These are phyloP conservation scores for Penicillium sp. DNA, from an alignment of 2,329 filamentous ascomycete species.

Conservation along the genomic window DNA sequence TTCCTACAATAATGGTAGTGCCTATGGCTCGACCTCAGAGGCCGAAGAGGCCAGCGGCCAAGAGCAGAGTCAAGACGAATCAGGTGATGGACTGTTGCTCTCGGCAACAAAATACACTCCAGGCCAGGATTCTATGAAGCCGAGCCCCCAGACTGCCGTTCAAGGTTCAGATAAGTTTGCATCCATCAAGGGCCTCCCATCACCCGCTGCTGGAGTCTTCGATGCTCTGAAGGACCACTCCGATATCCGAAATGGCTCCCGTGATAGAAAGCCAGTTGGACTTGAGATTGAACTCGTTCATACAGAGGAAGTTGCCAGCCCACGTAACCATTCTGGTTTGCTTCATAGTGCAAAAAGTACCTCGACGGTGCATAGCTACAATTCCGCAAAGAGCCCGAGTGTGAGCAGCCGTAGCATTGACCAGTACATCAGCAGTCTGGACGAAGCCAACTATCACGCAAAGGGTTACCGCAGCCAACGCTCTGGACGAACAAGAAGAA, in stretches of 20 bases:
- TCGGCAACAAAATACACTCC: constrained; percentile 50
- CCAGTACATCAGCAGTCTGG: constrained; percentile 83
- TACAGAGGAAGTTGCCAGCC: constrained; percentile 52
- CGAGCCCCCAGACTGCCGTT: constrained; percentile 62
- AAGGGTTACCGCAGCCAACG: constrained; percentile 50
- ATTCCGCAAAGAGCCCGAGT: constrained; percentile 56
- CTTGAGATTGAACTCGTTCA: constrained; percentile 65
- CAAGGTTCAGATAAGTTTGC: constrained; percentile 66
- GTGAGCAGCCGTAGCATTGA: constrained; percentile 69
- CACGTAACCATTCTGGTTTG: constrained; percentile 55
- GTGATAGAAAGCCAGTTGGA: constrained; percentile 75
- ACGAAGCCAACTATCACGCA: constrained; percentile 69
- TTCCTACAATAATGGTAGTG: constrained; percentile 44
- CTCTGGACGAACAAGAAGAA: constrained; percentile 54
- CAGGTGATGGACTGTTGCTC: constrained; percentile 41
- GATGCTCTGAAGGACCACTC: constrained; percentile 62
- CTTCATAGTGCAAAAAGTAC: constrained; percentile 47
- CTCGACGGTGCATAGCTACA: constrained; percentile 49
- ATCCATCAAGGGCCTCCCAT: constrained; percentile 61
- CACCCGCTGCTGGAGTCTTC: constrained; percentile 66
- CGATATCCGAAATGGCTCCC: constrained; percentile 60
- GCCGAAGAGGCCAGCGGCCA: constrained; percentile 31
- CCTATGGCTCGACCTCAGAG: constrained; percentile 52
- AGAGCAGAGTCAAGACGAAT: constrained; percentile 31
- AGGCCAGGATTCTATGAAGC: constrained; percentile 36